Evolutionary conservation across 495 filamentous ascomycete species (phyloP).

Genomic region (Xylona heveae): DNA sequence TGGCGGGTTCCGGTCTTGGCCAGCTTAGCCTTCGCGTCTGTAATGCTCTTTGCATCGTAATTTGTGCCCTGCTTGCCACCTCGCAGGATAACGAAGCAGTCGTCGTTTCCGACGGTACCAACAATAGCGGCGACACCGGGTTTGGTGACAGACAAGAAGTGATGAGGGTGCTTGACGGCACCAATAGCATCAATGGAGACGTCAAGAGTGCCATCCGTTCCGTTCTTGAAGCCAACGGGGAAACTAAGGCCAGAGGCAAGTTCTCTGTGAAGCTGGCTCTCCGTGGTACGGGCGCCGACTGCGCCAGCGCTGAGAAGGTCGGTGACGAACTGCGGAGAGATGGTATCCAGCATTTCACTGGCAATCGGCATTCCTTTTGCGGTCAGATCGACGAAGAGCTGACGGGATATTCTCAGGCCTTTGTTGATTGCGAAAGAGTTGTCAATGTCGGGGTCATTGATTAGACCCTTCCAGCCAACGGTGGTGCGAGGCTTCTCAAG

Average conservation of each 20-base stretch:
- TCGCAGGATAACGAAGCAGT: conserved; percentile 93
- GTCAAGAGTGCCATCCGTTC: conserved; percentile 76
- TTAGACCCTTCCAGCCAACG: conserved; percentile 96
- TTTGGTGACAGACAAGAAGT: conserved; percentile 97
- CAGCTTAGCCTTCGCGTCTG: conserved; percentile 48
- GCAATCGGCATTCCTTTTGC: conserved; percentile 94
- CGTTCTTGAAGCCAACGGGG: conserved; percentile 99
- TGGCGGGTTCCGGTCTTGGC: conserved; percentile 40
- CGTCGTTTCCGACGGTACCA: conserved; percentile 86
- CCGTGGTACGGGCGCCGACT: conserved; percentile 86
- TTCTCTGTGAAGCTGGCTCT: conserved; percentile 88
- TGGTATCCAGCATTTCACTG: conserved; percentile 96
- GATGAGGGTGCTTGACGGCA: conserved; percentile 78
- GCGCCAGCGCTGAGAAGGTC: conserved; percentile 83
- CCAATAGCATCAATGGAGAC: conserved; percentile 96
- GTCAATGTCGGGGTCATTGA: conserved; percentile 98
- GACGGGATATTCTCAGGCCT: conserved; percentile 65
- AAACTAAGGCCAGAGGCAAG: conserved; percentile 85
- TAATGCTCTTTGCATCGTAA: conserved; percentile 72
- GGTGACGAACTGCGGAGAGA: conserved; percentile 94
- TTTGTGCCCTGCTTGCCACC: conserved; percentile 90
- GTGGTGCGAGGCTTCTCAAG: conserved; percentile 98
- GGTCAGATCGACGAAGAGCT: conserved; percentile 90
- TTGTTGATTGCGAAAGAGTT: conserved; percentile 99
- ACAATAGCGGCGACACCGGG: conserved; percentile 93